These are phyloP conservation scores for Claviceps humidiphila DNA, from an alignment of 2,329 filamentous ascomycete species.

Conservation along the genomic window DNA sequence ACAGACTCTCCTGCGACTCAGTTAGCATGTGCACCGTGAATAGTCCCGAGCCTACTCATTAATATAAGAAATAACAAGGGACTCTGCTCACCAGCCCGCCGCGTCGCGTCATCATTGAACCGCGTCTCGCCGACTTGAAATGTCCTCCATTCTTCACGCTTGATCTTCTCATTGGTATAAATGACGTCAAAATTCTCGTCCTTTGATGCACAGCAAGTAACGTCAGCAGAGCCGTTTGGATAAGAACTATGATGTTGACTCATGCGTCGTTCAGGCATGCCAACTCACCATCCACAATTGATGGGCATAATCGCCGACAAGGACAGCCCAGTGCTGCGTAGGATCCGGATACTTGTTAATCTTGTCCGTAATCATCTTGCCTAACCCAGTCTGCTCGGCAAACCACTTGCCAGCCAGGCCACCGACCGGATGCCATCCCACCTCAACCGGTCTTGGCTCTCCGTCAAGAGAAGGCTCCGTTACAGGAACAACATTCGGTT, in stretches of 20 bases:
- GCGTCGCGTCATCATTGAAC: conserved; percentile 40
- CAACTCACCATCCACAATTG: conserved; percentile 44
- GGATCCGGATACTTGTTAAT: conserved; percentile 43
- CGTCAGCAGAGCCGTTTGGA: neutral
- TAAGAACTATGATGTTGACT: neutral
- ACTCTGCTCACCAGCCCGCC: conserved; percentile 29
- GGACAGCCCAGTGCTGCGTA: conserved; percentile 46
- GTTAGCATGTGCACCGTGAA: neutral
- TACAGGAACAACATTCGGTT: conserved; percentile 20
- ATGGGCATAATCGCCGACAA: conserved; percentile 42
- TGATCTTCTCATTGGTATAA: conserved; percentile 38
- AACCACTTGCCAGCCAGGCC: conserved; percentile 45
- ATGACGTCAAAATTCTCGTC: conserved; percentile 44
- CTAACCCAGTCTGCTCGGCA: conserved; percentile 40
- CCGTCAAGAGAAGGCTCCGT: conserved; percentile 16
- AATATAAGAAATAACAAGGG: neutral
- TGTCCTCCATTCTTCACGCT: conserved; percentile 33
- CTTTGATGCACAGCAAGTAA: conserved; percentile 6
- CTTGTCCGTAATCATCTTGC: conserved; percentile 41
- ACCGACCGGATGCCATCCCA: conserved; percentile 46
- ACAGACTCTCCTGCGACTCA: conserved; percentile 32
- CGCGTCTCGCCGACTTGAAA: conserved; percentile 38
- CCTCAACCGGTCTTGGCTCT: conserved; percentile 27
- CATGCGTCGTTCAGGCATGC: neutral
- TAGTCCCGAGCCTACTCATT: neutral